Evolutionary conservation across 2,329 filamentous ascomycete genomes (phyloP), one percentile per base, ranked within the genome.

Genomic region (Pyricularia grisea): DNA sequence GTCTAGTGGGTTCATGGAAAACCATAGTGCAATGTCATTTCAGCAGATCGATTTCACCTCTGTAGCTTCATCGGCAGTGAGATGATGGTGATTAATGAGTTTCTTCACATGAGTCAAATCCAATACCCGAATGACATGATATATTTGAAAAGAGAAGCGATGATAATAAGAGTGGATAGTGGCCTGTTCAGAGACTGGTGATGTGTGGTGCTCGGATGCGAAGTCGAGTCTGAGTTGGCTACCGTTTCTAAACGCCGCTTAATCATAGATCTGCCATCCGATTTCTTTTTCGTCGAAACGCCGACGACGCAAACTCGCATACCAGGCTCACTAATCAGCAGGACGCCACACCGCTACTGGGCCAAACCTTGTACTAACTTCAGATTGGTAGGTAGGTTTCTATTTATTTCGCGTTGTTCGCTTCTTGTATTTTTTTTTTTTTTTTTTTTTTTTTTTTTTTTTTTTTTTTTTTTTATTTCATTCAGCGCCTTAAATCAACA

Each of bases 401-500:
- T 14, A 36, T 36, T 36, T 36, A 36, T 14, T 36, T 36, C 12
- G 33, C 2, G 11, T 12, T 36, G 33, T 36, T 6, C 3, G 2
- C 31, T 33, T 33, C 5, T 33, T 33, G 31, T 33, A 10, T n/a
- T n/a, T n/a, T n/a, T n/a, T n/a, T n/a, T n/a, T n/a, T n/a, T n/a
- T n/a, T n/a, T n/a, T n/a, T n/a, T n/a, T n/a, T n/a, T n/a, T n/a
- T n/a, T n/a, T n/a, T n/a, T n/a, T n/a, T n/a, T n/a, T n/a, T n/a
- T n/a, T n/a, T n/a, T 33, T 33, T 33, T 2, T 33, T 33, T 33
- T n/a, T 27, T 25, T n/a, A 61, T 12, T 27, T 27, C 28, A 61
- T 63, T 12, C 10, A 67, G 2, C 7, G 30, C 20, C 14, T 20
- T 10, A 11, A 25, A 27, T 68, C 72, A 77, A 69, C 77, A 78